Evolutionary conservation across 108 stramenopile species (phyloP).

Genomic region (Cylindrotheca closterium): DNA sequence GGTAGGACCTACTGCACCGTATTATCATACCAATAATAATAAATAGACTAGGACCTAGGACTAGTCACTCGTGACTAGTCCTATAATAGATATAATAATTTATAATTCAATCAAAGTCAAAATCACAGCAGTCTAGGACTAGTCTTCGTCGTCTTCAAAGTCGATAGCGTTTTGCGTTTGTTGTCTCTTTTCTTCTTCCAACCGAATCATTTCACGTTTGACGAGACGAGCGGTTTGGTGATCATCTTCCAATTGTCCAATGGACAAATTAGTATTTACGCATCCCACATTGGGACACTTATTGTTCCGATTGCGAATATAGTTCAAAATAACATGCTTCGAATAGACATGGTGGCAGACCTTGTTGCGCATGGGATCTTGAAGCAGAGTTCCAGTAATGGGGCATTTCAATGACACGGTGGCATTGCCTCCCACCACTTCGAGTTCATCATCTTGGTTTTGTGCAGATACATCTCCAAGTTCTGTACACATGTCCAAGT

Average conservation of each 20-base stretch:
- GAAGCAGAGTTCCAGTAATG: slow-evolving; percentile 52
- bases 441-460: slow-evolving; percentile 35
- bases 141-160: slow-evolving; percentile 29
- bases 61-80: too few relatives aligned
- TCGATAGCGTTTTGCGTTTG: slow-evolving; percentile 15
- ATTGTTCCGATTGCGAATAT: slow-evolving; percentile 25
- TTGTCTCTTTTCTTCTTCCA: slow-evolving; percentile 23
- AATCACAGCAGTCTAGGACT: too few relatives aligned
- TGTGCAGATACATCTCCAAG: not conserved
- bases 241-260: slow-evolving; percentile 55
- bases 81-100: too few relatives aligned
- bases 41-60: too few relatives aligned
- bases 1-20: too few relatives aligned
- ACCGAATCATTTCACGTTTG: slow-evolving; percentile 43
- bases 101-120: too few relatives aligned
- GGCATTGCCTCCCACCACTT: slow-evolving; percentile 7
- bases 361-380: slow-evolving; percentile 64
- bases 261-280: slow-evolving; percentile 31
- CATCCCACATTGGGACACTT: slow-evolving; percentile 72
- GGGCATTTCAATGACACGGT: slow-evolving; percentile 50
- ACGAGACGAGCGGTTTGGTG: slow-evolving; percentile 51
- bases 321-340: slow-evolving; percentile 42
- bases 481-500: slow-evolving; percentile 8
- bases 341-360: slow-evolving; percentile 65
- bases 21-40: too few relatives aligned